phyloP scores from a whole-genome alignment of 768 basidiomycete species.

The Vararia minispora region DNA sequence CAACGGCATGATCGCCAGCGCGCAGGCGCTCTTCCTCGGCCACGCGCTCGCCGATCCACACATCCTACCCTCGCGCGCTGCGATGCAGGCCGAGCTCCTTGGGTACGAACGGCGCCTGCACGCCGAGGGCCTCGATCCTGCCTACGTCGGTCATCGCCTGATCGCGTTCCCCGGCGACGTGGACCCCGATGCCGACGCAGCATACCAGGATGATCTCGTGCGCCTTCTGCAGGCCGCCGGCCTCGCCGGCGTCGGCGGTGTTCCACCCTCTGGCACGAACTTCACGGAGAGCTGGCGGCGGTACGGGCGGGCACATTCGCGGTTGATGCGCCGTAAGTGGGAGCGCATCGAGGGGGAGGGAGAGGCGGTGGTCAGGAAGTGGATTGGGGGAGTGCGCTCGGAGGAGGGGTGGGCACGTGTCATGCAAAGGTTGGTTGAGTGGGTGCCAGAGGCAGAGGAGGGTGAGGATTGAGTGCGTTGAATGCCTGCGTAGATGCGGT shows the following conservation, averaged over 20 bases:
- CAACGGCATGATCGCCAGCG: conserved; percentile 37
- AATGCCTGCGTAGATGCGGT: no score
- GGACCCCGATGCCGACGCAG: no score
- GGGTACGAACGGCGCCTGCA: conserved; percentile 28
- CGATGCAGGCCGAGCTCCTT: conserved; percentile 26
- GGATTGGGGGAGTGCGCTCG: conserved; percentile 35
- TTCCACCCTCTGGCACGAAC: conserved; percentile 31
- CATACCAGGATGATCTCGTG: conserved; percentile 24
- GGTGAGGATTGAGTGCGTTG: no score
- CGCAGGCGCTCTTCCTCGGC: conserved; percentile 37
- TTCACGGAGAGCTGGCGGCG: conserved; percentile 43
- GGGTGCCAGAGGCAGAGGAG: conserved; percentile 46
- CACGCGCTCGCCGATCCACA: conserved; percentile 32
- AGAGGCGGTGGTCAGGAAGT: conserved; percentile 20
- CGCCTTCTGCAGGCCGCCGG: conserved; percentile 17
- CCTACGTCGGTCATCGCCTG: conserved; percentile 35
- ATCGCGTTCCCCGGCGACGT: conserved; percentile 18
- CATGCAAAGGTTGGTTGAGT: conserved; percentile 34
- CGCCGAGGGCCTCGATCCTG: conserved; percentile 36
- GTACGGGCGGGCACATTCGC: conserved; percentile 21
- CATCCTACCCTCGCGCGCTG: conserved; percentile 29
- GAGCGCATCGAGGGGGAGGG: conserved; percentile 31
- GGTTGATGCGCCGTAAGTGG: conserved; percentile 33
- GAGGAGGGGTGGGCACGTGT: conserved; percentile 41
- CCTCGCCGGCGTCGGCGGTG: conserved; percentile 12